Percentiles rank a stretch among this genome's conserved stretches.
These are phyloP conservation scores for Trametes cingulata DNA, from an alignment of 768 basidiomycete species.

Conservation along the genomic window DNA sequence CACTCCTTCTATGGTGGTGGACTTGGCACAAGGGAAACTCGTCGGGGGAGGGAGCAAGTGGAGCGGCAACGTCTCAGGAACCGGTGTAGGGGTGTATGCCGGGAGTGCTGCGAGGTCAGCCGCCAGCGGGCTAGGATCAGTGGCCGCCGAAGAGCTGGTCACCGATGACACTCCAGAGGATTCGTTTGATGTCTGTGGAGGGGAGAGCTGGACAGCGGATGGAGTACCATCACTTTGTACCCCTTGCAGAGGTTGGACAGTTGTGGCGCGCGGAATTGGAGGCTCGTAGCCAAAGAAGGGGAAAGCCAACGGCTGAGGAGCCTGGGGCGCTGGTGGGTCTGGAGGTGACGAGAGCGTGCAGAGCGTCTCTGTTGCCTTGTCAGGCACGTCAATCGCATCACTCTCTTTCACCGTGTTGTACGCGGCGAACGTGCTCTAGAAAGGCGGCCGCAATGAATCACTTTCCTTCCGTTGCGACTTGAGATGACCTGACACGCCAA, in stretches of 20 bases:
- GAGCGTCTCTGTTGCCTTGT: too few species aligned
- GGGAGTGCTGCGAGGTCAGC: not conserved
- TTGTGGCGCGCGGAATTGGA: not conserved
- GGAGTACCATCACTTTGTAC: not conserved
- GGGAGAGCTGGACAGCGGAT: not conserved
- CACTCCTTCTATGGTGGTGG: too few species aligned
- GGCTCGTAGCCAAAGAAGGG: not conserved
- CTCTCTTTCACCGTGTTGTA: too few species aligned
- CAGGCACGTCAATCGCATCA: too few species aligned
- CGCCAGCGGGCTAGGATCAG: not conserved
- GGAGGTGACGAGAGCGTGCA: too few species aligned
- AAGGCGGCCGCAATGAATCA: too few species aligned
- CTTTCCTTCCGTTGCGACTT: too few species aligned
- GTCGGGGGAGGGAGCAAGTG: too few species aligned
- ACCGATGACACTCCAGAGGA: not conserved
- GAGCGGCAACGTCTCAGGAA: too few species aligned
- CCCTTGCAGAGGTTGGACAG: not conserved
- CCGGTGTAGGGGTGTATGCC: not conserved
- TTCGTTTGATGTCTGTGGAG: not conserved
- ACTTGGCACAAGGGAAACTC: too few species aligned
- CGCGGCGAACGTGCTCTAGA: too few species aligned
- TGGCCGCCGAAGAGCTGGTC: not conserved
- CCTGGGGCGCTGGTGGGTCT: not conserved
- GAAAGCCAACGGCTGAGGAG: not conserved
- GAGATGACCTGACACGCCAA: not conserved